Base-by-base conservation (phyloP, 129 eudicot species). In the Smallanthus sonchifolius region DNA sequence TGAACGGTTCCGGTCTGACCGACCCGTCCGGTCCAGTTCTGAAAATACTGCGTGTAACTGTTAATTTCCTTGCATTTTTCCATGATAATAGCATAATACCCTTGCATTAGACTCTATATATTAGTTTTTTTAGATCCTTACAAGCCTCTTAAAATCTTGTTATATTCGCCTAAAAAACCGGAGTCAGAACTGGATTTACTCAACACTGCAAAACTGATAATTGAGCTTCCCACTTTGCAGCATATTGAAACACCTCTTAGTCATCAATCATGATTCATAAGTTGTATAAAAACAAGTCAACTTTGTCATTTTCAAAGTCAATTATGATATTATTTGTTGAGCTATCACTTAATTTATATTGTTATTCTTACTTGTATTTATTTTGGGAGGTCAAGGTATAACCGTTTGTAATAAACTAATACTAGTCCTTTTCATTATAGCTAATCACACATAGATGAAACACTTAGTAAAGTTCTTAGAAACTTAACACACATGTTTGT, bases 251-350 rank as follows among this genome's bases (percentile, higher is more conserved):
- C 67, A 13, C 42, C 20, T 34, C 43, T 34, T 61, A 36, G 45
- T 37, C 28, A 63, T 37, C 2, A 40, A 37, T 36, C 47, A 60
- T 30, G 19, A 60, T 30, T 13, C 17, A 63, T 37, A 63, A 63
- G 13, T 15, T 63, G 45, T 38, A 36, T 63, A 63, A 63, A n/a
- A 57, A 57, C 37, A 57, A 9, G 7, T 28, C n/a, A 24, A 28
- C 36, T 2, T 63, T 35, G 47, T 63, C 48, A 63, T 63, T 63
- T 63, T 63, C 47, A 63, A 36, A 36, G 30, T 3, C 28, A 36
- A 6, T 63, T 15, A 63, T 63, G 47, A 63, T 36, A 63, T 63
- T 36, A 63, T 37, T 38, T 63, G 47, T 63, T 63, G 45, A 63
- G 30, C 69, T 2, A 63, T 63, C 69, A 36, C 24, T 15, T 37